These are phyloP conservation scores for Colletotrichum echinochloae DNA, from an alignment of 2,329 filamentous ascomycete genomes.

Conservation along the genomic window DNA sequence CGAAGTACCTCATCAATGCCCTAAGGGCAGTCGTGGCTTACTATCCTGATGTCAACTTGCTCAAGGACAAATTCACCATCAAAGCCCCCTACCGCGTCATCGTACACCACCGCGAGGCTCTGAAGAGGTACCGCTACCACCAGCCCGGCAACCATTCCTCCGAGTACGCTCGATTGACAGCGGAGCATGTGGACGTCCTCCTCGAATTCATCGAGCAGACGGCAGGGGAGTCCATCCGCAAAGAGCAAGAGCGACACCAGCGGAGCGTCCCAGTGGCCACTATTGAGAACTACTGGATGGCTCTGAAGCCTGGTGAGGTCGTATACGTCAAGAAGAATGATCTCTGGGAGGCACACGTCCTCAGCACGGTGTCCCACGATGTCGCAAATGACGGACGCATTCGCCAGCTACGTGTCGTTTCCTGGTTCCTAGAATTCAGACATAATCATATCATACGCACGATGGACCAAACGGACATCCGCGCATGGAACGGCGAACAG, in stretches of 20 bases:
- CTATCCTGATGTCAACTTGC: constrained; percentile 57
- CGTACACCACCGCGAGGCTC: constrained; percentile 58
- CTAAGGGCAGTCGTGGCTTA: constrained; percentile 61
- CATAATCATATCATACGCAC: constrained; percentile 51
- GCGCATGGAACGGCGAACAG: constrained; percentile 58
- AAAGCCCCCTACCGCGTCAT: constrained; percentile 61
- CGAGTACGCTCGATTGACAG: constrained; percentile 56
- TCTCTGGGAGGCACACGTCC: constrained; percentile 56
- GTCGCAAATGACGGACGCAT: background rate
- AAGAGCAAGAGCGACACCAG: constrained; percentile 56
- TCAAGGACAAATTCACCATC: constrained; percentile 53
- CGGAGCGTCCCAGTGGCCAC: constrained; percentile 55
- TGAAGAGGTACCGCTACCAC: constrained; percentile 55
- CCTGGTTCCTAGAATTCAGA: constrained; percentile 57
- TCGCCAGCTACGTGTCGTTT: constrained; percentile 45
- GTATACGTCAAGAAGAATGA: constrained; percentile 56
- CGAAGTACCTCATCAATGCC: constrained; percentile 59
- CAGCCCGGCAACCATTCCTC: constrained; percentile 56
- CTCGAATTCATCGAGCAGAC: constrained; percentile 57
- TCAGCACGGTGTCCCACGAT: constrained; percentile 49
- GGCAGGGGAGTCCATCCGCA: constrained; percentile 51
- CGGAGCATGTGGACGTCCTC: constrained; percentile 59
- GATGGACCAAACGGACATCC: constrained; percentile 53
- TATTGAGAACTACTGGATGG: constrained; percentile 60
- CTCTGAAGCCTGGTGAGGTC: constrained; percentile 59